Base-by-base conservation (phyloP, 2,329 filamentous ascomycete genomes). In the Verticillium nonalfalfae region DNA sequence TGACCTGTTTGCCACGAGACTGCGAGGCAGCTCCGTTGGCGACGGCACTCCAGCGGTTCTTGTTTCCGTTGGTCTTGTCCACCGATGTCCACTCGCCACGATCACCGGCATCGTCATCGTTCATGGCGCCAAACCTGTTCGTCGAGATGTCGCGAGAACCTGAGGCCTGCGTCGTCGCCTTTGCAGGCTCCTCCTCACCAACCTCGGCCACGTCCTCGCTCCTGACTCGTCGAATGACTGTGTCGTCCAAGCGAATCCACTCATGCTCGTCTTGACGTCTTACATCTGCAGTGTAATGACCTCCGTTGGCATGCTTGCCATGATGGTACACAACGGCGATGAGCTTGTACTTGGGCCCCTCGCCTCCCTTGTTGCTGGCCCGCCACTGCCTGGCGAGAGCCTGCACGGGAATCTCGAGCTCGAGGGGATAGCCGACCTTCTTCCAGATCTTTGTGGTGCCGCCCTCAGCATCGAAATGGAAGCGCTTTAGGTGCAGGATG, bases 401-500 rank as follows among this genome's bases (percentile, higher is more conserved):
- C 71, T 98, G 94, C 61, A 89, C 90, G 0, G 95, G 95, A 65
- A 99, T 92, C 72, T 98, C 94, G 58, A 99, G 82, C 70, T 98
- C 93, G 34, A 99, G 80, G 0, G 95, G 95, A 71, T 99, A 99
- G 21, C 93, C 94, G 62, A 99, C 83, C 78, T 94, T 96, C 80
- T 98, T 99, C 91, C 94, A 97, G 66, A 98, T 96, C 81, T 99
- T 99, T 70, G 97, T 90, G 0, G 93, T 96, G 31, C 93, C 93
- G 55, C 89, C 90, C 62, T 89, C 85, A 64, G 88, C 91, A 69
- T 98, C 93, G 69, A 97, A 98, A 69, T 97, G 92, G 81, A 99
- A 99, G 55, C 95, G 91, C 78, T 99, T 99, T 52, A 99, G 82
- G 71, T 99, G 95, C 9, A 99, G 83, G 60, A 98, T 96, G 13